phyloP scores from a whole-genome alignment of 2,329 filamentous ascomycete species.

The Aspergillus intermedius region DNA sequence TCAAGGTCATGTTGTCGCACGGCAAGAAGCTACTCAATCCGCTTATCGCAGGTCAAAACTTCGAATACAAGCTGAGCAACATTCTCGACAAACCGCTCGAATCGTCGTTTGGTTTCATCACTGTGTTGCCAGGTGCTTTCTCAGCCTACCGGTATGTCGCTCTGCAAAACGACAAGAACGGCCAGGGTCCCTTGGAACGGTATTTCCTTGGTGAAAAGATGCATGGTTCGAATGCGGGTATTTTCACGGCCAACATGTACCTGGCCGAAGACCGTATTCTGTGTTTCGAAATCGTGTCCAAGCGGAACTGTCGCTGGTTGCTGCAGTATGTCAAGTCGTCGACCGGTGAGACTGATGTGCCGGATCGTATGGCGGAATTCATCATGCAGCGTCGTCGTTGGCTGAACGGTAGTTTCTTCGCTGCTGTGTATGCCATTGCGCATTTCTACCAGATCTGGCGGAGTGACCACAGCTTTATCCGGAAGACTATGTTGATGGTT shows the following conservation, averaged over 20 bases:
- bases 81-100: slow-evolving; percentile 97
- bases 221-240: slow-evolving; percentile 84
- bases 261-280: slow-evolving; percentile 47
- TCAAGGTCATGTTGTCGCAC: slow-evolving; percentile 89
- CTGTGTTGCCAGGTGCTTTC: slow-evolving; percentile 91
- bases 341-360: slow-evolving; percentile 93
- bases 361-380: slow-evolving; percentile 86
- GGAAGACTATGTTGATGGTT: slow-evolving; percentile 83
- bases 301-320: slow-evolving; percentile 96
- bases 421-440: slow-evolving; percentile 86
- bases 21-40: slow-evolving; percentile 90
- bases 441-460: slow-evolving; percentile 97
- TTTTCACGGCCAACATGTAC: slow-evolving; percentile 84
- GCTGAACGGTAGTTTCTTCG: slow-evolving; percentile 98
- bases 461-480: slow-evolving; percentile 77
- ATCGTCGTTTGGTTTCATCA: slow-evolving; percentile 96
- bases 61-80: slow-evolving; percentile 99
- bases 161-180: slow-evolving; percentile 93
- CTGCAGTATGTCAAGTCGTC: slow-evolving; percentile 97
- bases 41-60: slow-evolving; percentile 92
- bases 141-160: slow-evolving; percentile 96
- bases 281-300: slow-evolving; percentile 77
- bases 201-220: slow-evolving; percentile 97
- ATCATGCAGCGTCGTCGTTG: slow-evolving; percentile 93
- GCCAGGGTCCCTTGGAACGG: slow-evolving; percentile 85